phyloP scores from a whole-genome alignment of 352 stramenopile species.

The Thraustochytrium sp. region DNA sequence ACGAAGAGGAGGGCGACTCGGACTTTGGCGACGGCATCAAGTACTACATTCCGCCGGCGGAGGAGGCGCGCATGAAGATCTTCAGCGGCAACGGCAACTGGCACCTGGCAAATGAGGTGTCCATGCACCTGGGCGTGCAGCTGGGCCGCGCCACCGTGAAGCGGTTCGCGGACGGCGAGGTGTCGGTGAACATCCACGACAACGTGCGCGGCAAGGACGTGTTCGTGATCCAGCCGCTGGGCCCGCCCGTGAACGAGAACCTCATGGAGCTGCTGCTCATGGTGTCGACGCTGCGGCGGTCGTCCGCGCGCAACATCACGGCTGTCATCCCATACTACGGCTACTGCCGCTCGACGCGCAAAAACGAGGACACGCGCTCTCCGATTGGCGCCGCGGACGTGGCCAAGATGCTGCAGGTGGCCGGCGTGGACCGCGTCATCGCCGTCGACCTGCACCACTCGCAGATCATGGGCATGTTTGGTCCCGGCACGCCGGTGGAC shows the following conservation, averaged over 20 bases:
- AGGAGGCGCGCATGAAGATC: conserved; percentile 55
- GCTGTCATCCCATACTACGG: conserved; percentile 79
- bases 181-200: conserved; percentile 65
- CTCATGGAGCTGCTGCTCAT: conserved; percentile 74
- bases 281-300: conserved; percentile 53
- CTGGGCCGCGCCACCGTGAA: conserved; percentile 95
- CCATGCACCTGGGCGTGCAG: conserved; percentile 90
- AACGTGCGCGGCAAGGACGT: conserved; percentile 53
- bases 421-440: conserved; percentile 86
- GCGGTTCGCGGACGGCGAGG: conserved; percentile 94
- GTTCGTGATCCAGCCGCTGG: conserved; percentile 53
- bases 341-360: conserved; percentile 54
- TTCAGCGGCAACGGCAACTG: conserved; percentile 97
- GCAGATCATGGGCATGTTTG: conserved; percentile 79
- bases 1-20: neutral
- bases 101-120: conserved; percentile 89
- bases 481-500: conserved; percentile 76
- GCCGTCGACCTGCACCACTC: conserved; percentile 81
- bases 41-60: conserved; percentile 43
- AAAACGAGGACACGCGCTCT: conserved; percentile 20
- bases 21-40: neutral
- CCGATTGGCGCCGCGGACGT: conserved; percentile 48
- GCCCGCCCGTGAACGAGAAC: conserved; percentile 56
- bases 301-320: conserved; percentile 66
- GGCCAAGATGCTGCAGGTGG: conserved; percentile 85